Evolutionary conservation across 2,329 filamentous ascomycete genomes (phyloP), one percentile per base, ranked within the genome.

Genomic region (Cercospora sojina): DNA sequence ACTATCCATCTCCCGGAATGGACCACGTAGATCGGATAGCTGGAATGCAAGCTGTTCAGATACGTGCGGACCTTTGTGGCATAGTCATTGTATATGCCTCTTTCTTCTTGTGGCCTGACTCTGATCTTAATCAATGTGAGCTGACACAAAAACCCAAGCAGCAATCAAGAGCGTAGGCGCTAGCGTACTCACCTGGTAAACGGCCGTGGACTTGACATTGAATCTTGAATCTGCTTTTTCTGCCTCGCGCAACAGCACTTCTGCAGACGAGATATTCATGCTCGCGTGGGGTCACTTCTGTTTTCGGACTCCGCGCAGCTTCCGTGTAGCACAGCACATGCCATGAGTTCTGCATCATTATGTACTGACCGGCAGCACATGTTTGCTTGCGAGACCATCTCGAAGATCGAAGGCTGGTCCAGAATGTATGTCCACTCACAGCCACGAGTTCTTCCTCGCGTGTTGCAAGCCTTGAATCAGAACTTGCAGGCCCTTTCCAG

Each of bases 401-500:
- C 47, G 47, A 51, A 51, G 3, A 12, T 31, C 9, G 3, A n/a
- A 56, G 53, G 10, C 16, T 12, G 32, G n/a, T 7, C 27, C 8
- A 20, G 53, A 32, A 56, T 10, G 7, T 5, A 18, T 18, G 12
- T 23, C 8, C 31, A 18, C 29, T 56, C 53, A 62, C 12, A 62
- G 29, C 23, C 43, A 31, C 49, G 60, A 64, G 18, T 64, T 64
- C 38, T 59, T 64, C 32, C 62, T 59, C 38, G 53, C 62, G n/a
- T 20, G 38, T 18, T 59, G 56, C 53, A 71, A 32, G 31, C 63
- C 62, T 38, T 68, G 64, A 13, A 64, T 62, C 60, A 72, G 57
- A n/a, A 49, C 49, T 53, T 67, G 53, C 13, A 71, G 12, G n/a
- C 69, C 73, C 16, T 64, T 63, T 3, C 68, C 71, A 55, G 71